A percentile compares a stretch with the other conserved stretches of the same genome.
Evolutionary conservation across 73 alveolate genomes (phyloP).

Genomic region (Stentor coeruleus): DNA sequence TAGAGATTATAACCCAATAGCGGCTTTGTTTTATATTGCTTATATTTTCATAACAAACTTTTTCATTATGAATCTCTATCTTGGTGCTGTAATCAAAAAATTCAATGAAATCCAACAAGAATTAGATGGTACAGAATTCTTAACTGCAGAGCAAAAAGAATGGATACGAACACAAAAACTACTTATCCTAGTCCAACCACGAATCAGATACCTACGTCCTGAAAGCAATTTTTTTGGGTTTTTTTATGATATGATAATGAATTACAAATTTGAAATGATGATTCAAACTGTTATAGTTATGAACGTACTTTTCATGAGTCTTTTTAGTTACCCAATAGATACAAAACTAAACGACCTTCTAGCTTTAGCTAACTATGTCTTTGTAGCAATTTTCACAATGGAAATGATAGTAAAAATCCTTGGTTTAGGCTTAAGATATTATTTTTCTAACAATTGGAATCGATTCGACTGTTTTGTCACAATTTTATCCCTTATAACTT

Average conservation of each 20-base stretch:
- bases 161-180: slow-evolving; percentile 59
- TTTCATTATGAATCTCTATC: slow-evolving; percentile 62
- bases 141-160: slow-evolving; percentile 46
- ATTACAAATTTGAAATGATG: slow-evolving; percentile 6
- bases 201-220: slow-evolving; percentile 22
- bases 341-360: neutral
- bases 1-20: slow-evolving; percentile 38
- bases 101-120: slow-evolving; percentile 52
- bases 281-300: neutral
- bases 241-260: neutral
- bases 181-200: slow-evolving; percentile 30
- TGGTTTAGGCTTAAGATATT: slow-evolving; percentile 31
- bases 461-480: slow-evolving; percentile 45
- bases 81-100: slow-evolving; percentile 58
- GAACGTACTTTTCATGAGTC: slow-evolving; percentile 6
- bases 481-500: slow-evolving; percentile 27
- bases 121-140: slow-evolving; percentile 42
- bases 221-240: neutral
- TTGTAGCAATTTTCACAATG: slow-evolving; percentile 37
- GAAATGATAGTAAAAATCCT: slow-evolving; percentile 44
- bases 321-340: neutral
- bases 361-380: neutral
- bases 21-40: slow-evolving; percentile 37
- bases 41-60: slow-evolving; percentile 58
- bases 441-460: slow-evolving; percentile 47